A percentile compares a stretch with the other conserved stretches of the same genome.
Evolutionary conservation across 2,329 filamentous ascomycete species (phyloP).

Genomic region (Claviceps monticola): DNA sequence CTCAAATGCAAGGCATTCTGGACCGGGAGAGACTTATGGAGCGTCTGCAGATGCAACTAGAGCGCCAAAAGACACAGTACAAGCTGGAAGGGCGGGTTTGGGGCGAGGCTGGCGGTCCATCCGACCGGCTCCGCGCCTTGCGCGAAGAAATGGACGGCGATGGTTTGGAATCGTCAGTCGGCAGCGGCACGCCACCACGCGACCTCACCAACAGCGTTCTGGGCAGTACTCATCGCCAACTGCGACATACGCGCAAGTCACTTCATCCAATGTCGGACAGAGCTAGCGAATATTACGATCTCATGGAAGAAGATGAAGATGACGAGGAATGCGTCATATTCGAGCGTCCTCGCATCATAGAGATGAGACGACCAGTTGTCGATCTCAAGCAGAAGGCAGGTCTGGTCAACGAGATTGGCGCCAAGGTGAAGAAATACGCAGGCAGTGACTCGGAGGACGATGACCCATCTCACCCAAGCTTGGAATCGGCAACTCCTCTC

Average conservation of each 20-base stretch:
- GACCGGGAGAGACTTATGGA: constrained; percentile 89
- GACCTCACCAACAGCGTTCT: constrained; percentile 62
- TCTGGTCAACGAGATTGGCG: constrained; percentile 55
- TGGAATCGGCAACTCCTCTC: constrained; percentile 56
- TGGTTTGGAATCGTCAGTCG: constrained; percentile 31
- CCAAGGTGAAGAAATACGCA: constrained; percentile 60
- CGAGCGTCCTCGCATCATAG: constrained; percentile 66
- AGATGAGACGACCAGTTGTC: constrained; percentile 58
- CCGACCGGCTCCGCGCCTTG: constrained; percentile 79
- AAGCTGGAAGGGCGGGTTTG: constrained; percentile 91
- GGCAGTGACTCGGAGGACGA: constrained; percentile 59
- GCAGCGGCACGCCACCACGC: constrained; percentile 36
- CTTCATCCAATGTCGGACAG: constrained; percentile 19
- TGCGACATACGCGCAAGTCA: constrained; percentile 41
- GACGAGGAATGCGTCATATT: constrained; percentile 47
- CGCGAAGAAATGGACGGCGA: constrained; percentile 84
- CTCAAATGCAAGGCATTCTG: constrained; percentile 79
- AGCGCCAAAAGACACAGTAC: constrained; percentile 93
- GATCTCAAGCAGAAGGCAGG: constrained; percentile 53
- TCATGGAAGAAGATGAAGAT: constrained; percentile 33
- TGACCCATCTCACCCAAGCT: constrained; percentile 58
- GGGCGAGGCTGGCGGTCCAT: constrained; percentile 70
- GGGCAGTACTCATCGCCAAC: constrained; percentile 53
- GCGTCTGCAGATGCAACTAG: constrained; percentile 84
- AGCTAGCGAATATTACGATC: constrained; percentile 20